phyloP scores from a whole-genome alignment of 139 green algal genomes.

The Chlorella sp. region DNA sequence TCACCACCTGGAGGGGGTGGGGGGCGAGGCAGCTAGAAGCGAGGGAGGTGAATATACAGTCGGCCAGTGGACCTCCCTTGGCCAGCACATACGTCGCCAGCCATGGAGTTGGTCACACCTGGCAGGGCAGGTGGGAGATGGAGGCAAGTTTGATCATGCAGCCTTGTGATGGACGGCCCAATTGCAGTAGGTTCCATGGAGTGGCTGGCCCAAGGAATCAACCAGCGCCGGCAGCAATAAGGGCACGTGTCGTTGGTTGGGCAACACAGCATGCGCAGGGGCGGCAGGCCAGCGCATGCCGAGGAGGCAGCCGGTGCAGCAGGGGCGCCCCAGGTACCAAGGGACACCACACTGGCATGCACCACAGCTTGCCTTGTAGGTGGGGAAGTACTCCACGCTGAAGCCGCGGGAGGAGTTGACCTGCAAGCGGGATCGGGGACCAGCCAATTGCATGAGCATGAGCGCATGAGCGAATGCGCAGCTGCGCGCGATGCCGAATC shows the following conservation, averaged over 20 bases:
- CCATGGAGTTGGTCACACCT: not conserved
- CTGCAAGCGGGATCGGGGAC: conserved; percentile 26
- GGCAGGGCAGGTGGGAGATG: not conserved
- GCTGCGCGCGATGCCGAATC: too few relatives aligned
- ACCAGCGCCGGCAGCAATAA: too few relatives aligned
- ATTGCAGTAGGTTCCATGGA: too few relatives aligned
- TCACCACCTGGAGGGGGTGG: conserved; percentile 62
- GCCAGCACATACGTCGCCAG: too few relatives aligned
- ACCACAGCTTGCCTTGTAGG: conserved; percentile 43
- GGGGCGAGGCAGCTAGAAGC: not conserved
- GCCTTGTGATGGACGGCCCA: too few relatives aligned
- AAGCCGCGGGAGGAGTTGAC: conserved; percentile 67
- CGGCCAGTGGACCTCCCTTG: too few relatives aligned
- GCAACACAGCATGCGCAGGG: not conserved
- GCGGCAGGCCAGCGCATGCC: too few relatives aligned
- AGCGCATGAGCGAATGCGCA: not conserved
- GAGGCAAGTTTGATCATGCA: too few relatives aligned
- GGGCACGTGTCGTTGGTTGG: not conserved
- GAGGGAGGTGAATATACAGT: too few relatives aligned
- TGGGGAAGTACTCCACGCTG: conserved; percentile 64
- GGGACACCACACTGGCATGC: not conserved
- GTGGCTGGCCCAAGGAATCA: too few relatives aligned
- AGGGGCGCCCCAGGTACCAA: too few relatives aligned
- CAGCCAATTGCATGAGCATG: not conserved
- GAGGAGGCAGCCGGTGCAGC: too few relatives aligned